Evolutionary conservation across 768 basidiomycete genomes (phyloP), one percentile per base, ranked within the genome.

Genomic region (Psilocybe tampanensis): DNA sequence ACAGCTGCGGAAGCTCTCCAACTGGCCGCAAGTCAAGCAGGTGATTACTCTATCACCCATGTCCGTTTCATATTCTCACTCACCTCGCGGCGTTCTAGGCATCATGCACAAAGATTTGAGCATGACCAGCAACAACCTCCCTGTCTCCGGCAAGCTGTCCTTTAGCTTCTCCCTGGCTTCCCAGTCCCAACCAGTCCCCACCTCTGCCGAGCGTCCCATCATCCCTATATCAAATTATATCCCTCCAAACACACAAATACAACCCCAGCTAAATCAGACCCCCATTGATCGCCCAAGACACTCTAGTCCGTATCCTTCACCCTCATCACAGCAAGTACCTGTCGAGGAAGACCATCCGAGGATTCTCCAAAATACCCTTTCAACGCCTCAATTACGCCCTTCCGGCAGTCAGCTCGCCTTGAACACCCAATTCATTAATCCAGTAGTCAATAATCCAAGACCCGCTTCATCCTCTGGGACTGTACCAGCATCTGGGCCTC

Each of bases 131-230:
- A 90, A 91, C 71, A 85, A 86, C 64, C 80, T 90, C 21, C 81
- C 85, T 43, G 94, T 95, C 0, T 89, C 89, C 69, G 94, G 94
- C 22, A 91, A 89, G 72, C 79, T 95, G 57, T 83, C 89, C 59
- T 85, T 94, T 64, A 79, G 78, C 2, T 80, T 86, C 58, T 76
- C 85, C 26, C 67, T 76, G 33, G 63, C 72, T n/a, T 65, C 71
- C 39, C 70, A 73, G 59, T 64, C 67, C n/a, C 64, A 70, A 54
- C 70, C 62, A 22, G 56, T 21, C 51, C 64, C 53, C 34, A 60
- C 52, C 52, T 63, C 24, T 29, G 47, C 55, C 21, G 56, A 60
- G 21, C 59, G 52, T 42, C 63, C 57, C 17, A 47, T 55, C 36
- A 51, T 62, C 9, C 44, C 60, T 47, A 53, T 57, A 18, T 63